phyloP scores from a whole-genome alignment of 73 alveolate species.

The Durusdinium trenchii region DNA sequence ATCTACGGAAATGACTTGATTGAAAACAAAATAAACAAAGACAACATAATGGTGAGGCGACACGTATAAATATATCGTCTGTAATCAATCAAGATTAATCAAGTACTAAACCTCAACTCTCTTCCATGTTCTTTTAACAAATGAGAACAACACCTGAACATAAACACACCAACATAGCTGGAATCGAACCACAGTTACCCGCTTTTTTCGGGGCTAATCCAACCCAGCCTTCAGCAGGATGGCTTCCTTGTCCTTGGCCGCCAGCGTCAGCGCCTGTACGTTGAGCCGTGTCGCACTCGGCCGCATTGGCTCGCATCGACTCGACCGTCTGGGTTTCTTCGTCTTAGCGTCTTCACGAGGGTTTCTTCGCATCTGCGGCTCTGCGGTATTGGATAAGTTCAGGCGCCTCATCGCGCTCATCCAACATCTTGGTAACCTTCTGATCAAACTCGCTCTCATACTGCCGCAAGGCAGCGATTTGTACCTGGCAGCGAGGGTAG shows the following conservation, averaged over 20 bases:
- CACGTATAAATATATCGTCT: too few relatives aligned
- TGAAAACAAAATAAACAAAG: too few relatives aligned
- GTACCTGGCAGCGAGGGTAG: slow-evolving; percentile 40
- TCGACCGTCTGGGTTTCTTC: too few relatives aligned
- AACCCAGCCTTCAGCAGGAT: slow-evolving; percentile 56
- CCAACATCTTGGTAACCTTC: slow-evolving; percentile 88
- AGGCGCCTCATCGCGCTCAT: slow-evolving; percentile 79
- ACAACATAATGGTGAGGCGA: not conserved
- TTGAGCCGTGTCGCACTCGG: not conserved
- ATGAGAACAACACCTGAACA: too few relatives aligned
- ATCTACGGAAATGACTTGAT: too few relatives aligned
- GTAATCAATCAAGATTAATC: too few relatives aligned
- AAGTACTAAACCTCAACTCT: too few relatives aligned
- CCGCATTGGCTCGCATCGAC: too few relatives aligned
- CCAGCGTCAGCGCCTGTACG: slow-evolving; percentile 60
- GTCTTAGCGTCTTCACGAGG: too few relatives aligned
- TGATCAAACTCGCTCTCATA: slow-evolving; percentile 70
- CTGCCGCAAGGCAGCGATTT: slow-evolving; percentile 72
- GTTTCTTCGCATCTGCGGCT: too few relatives aligned
- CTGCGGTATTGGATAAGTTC: too few relatives aligned
- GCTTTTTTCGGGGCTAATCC: not conserved
- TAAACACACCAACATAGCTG: not conserved
- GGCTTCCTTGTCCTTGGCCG: slow-evolving; percentile 82
- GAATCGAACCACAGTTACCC: not conserved
- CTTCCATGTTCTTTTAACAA: too few relatives aligned